Percentiles rank a stretch among this genome's conserved stretches.
These are phyloP conservation scores for Aspergillus udagawae DNA, from an alignment of 2,329 filamentous ascomycete genomes.

Conservation along the genomic window DNA sequence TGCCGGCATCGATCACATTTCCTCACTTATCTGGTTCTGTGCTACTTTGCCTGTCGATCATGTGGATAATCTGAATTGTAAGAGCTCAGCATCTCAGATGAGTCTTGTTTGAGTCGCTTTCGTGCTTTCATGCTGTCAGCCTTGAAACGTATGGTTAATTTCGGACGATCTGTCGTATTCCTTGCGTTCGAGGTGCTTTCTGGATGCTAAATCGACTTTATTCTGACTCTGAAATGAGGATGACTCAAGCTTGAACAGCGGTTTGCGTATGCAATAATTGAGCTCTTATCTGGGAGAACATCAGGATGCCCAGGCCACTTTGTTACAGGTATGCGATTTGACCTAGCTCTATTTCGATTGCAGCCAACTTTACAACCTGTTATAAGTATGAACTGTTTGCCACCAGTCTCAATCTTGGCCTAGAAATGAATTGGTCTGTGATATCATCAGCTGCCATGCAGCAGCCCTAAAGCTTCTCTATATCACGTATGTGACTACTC, in stretches of 20 bases:
- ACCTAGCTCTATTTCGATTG: neutral
- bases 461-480: neutral
- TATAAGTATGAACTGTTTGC: neutral
- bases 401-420: neutral
- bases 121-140: neutral
- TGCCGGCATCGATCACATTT: neutral
- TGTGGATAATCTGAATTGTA: neutral
- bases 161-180: neutral
- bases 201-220: neutral
- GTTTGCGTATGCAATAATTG: neutral
- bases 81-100: neutral
- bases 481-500: neutral
- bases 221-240: neutral
- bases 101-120: neutral
- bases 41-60: neutral
- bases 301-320: neutral
- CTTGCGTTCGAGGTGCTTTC: neutral
- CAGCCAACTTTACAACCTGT: neutral
- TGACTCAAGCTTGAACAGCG: neutral
- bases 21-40: neutral
- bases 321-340: neutral
- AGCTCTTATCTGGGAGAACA: neutral
- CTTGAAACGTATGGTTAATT: neutral
- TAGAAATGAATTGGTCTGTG: neutral
- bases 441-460: neutral